A percentile compares a stretch with the other conserved stretches of the same genome.
These are phyloP conservation scores for Coemansia javaensis DNA, from an alignment of 192 early-diverging fungal genomes.

Conservation along the genomic window DNA sequence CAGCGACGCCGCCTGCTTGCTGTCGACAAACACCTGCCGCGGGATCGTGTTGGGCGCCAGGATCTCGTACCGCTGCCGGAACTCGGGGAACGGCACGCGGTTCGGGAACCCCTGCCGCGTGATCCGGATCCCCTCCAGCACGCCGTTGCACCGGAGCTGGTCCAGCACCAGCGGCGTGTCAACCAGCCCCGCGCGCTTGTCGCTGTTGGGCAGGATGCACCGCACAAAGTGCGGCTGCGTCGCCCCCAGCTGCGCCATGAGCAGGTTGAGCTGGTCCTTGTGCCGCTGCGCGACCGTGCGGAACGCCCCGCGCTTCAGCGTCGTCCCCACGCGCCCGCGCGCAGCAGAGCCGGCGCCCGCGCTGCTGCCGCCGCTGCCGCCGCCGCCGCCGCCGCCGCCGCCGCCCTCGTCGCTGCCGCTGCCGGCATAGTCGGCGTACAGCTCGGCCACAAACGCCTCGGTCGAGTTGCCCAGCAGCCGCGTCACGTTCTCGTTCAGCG, in stretches of 20 bases:
- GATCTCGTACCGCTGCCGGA: constrained; percentile 91
- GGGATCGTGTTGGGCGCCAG: constrained; percentile 75
- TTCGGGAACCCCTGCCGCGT: constrained; percentile 95
- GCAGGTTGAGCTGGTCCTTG: constrained; percentile 83
- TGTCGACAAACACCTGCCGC: constrained; percentile 81
- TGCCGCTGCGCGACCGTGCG: constrained; percentile 91
- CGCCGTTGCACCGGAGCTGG: constrained; percentile 95
- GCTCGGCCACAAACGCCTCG: constrained; percentile 68
- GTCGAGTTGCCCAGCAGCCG: constrained; percentile 76
- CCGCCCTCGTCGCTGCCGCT: constrained; percentile 22
- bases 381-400: background rate
- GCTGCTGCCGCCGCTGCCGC: background rate
- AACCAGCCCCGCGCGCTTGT: constrained; percentile 82
- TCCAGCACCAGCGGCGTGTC: constrained; percentile 82
- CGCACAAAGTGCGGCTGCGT: constrained; percentile 98
- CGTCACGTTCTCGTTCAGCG: constrained; percentile 91
- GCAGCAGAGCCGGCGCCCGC: background rate
- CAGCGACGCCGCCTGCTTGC: constrained; percentile 73
- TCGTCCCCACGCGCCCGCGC: constrained; percentile 29
- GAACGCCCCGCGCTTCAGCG: constrained; percentile 79
- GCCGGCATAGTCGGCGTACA: constrained; percentile 79
- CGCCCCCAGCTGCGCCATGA: constrained; percentile 87
- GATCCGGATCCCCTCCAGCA: constrained; percentile 95
- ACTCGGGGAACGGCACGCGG: constrained; percentile 85
- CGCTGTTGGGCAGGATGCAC: constrained; percentile 93